Evolutionary conservation across 192 early-diverging fungal genomes (phyloP), one percentile per base, ranked within the genome.

Genomic region (Chytriomyces confervae): DNA sequence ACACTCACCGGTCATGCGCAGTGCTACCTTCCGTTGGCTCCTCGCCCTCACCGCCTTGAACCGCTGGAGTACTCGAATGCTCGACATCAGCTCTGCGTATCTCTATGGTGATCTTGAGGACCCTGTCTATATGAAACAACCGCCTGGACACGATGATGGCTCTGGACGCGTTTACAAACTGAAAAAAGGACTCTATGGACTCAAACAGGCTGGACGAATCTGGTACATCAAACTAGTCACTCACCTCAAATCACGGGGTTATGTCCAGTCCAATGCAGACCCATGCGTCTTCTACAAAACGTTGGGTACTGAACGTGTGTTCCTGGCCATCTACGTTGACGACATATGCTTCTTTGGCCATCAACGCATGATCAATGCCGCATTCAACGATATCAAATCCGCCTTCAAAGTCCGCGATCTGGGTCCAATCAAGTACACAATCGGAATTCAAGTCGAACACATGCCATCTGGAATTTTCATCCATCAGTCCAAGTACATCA

Each of bases 1-100:
- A 5, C 80, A 62, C 64, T 50, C 83, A 0, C 83, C 83, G 2
- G 73, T 75, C 43, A 61, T 75, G 57, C 16, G 61, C 1, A 61
- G 10, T 3, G 16, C 73, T 3, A 75, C 73, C 44, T 75, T 75
- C 45, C 62, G 73, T 0, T 75, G 73, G 73, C 62, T 75, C 24
- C 16, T 75, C 23, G 73, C 73, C 1, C 45, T 65, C 1, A 29
- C 61, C 61, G 61, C 61, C 3, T 29, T 63, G 9, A 0, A 63
- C 49, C 43, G 7, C 1, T 75, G 73, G 73, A 47, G 10, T 10
- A 65, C 66, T 27, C 24, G 11, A 0, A 36, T 36, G 29, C 29
- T 36, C 29, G 29, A 57, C 53, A 57, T 57, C 3, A 57, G 53
- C 66, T n/a, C 18, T 1, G n/a, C 62, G 10, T 64, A 11, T 1